phyloP scores from a whole-genome alignment of 495 filamentous ascomycete genomes.

The Talaromyces wortmannii region DNA sequence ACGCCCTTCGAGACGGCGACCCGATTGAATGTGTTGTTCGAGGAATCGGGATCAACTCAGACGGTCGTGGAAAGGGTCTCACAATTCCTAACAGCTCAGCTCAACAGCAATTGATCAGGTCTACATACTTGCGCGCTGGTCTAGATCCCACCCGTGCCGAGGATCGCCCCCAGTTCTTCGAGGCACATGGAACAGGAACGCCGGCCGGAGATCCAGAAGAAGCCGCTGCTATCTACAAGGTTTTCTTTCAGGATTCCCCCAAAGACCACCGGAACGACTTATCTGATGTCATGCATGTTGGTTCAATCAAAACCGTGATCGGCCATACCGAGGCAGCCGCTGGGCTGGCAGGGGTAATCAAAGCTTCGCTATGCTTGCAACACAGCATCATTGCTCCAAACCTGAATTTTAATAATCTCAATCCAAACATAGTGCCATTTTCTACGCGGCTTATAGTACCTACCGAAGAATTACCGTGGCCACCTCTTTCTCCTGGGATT shows the following conservation, averaged over 20 bases:
- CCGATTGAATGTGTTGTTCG: constrained; percentile 14
- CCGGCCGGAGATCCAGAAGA: constrained; percentile 38
- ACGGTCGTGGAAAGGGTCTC: constrained; percentile 13
- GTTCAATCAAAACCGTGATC: constrained; percentile 44
- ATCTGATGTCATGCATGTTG: constrained; percentile 25
- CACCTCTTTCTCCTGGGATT: not conserved
- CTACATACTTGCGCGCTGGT: constrained; percentile 10
- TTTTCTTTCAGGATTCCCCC: constrained; percentile 20
- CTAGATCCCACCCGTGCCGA: constrained; percentile 1
- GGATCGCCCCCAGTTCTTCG: constrained; percentile 10
- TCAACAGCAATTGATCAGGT: constrained; percentile 14
- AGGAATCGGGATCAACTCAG: constrained; percentile 14
- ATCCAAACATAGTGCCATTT: constrained; percentile 21
- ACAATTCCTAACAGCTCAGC: constrained; percentile 13
- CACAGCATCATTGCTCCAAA: constrained; percentile 51
- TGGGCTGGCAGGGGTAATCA: constrained; percentile 44
- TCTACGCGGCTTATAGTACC: not conserved
- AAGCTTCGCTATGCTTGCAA: constrained; percentile 34
- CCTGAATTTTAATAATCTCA: constrained; percentile 43
- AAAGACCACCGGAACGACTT: not conserved
- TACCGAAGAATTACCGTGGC: not conserved
- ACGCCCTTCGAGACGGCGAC: constrained; percentile 12
- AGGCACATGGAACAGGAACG: constrained; percentile 43
- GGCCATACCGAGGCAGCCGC: constrained; percentile 52
- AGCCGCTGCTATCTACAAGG: constrained; percentile 29